These are phyloP conservation scores for Ilex paraguariensis DNA, from an alignment of 305 asterid genomes.

Conservation along the genomic window DNA sequence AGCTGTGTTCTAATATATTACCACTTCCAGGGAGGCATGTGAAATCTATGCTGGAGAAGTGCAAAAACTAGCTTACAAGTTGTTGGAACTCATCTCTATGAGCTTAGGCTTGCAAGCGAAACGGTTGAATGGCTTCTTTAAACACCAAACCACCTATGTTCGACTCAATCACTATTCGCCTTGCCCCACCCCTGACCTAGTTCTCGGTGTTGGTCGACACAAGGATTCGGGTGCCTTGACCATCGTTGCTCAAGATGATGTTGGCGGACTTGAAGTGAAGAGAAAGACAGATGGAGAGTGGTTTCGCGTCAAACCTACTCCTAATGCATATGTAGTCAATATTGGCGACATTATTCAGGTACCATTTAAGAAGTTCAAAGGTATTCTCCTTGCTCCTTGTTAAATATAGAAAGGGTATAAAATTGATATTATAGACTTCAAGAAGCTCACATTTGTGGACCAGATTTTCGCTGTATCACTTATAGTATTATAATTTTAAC, in stretches of 20 bases:
- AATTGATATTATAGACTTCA: too few species aligned
- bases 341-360: slow-evolving; percentile 70
- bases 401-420: neutral
- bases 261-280: slow-evolving; percentile 65
- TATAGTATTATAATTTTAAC: too few species aligned
- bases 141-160: slow-evolving; percentile 40
- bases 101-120: slow-evolving; percentile 49
- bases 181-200: slow-evolving; percentile 56
- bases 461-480: too few species aligned
- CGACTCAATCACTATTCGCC: slow-evolving; percentile 70
- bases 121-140: slow-evolving; percentile 40
- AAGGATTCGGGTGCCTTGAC: slow-evolving; percentile 59
- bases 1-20: neutral
- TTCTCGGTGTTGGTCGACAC: slow-evolving; percentile 71
- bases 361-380: neutral
- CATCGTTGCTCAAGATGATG: slow-evolving; percentile 56
- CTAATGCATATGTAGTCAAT: slow-evolving; percentile 52
- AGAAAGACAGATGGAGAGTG: slow-evolving; percentile 63
- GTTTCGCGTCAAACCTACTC: slow-evolving; percentile 55
- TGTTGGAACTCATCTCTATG: slow-evolving; percentile 45
- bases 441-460: too few species aligned
- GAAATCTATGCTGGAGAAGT: slow-evolving; percentile 40
- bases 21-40: slow-evolving; percentile 43
- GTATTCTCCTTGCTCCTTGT: neutral
- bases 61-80: slow-evolving; percentile 13